Evolutionary conservation across 2,329 filamentous ascomycete species (phyloP).

Genomic region (Ustulina deusta): DNA sequence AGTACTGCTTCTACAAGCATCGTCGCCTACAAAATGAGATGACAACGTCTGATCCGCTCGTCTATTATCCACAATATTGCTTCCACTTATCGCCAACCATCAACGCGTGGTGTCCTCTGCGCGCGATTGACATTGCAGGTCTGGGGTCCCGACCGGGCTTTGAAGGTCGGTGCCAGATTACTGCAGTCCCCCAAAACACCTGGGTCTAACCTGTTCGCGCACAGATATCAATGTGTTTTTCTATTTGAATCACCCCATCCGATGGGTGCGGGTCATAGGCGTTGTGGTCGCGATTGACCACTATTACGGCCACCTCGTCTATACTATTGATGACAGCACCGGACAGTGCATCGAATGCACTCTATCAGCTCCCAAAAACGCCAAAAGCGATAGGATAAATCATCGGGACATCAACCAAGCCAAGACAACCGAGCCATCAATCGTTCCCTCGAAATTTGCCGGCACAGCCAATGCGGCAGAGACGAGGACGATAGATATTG

Average conservation of each 20-base stretch:
- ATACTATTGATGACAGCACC: constrained; percentile 74
- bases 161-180: constrained; percentile 58
- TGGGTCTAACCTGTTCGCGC: not conserved
- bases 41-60: constrained; percentile 54
- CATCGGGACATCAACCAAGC: constrained; percentile 10
- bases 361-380: constrained; percentile 45
- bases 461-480: not conserved
- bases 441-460: not conserved
- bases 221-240: constrained; percentile 72
- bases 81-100: constrained; percentile 72
- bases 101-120: constrained; percentile 69
- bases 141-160: constrained; percentile 64
- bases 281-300: constrained; percentile 74
- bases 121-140: constrained; percentile 61
- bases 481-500: constrained; percentile 44
- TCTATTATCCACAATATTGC: constrained; percentile 70
- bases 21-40: constrained; percentile 54
- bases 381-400: constrained; percentile 20
- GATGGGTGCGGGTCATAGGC: constrained; percentile 79
- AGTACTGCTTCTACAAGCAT: constrained; percentile 38
- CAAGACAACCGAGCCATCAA: not conserved
- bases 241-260: constrained; percentile 78
- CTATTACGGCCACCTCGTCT: constrained; percentile 60
- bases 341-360: constrained; percentile 68
- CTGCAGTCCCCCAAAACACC: not conserved